Evolutionary conservation across 352 stramenopile species (phyloP).

Genomic region (Hyaloperonospora arabidopsidis): DNA sequence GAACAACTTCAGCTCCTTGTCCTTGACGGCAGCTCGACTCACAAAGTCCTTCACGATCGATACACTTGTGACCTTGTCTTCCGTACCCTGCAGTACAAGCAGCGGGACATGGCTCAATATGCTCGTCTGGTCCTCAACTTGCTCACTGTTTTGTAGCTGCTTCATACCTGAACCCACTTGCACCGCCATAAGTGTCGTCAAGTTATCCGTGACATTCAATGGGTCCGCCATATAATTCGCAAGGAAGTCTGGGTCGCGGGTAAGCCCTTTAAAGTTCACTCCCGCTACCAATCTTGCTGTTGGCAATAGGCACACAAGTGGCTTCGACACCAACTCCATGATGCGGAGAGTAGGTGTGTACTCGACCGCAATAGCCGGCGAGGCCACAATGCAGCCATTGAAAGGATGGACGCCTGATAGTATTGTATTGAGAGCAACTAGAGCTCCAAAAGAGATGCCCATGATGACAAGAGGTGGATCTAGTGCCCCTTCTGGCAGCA

Average conservation of each 20-base stretch:
- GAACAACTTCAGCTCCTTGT: conserved; percentile 61
- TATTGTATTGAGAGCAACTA: conserved; percentile 53
- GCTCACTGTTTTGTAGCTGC: conserved; percentile 22
- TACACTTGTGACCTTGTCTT: conserved; percentile 47
- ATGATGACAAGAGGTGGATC: conserved; percentile 42
- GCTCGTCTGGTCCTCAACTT: conserved; percentile 27
- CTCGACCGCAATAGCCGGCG: conserved; percentile 55
- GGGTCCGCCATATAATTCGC: conserved; percentile 48
- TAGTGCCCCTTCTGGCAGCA: conserved; percentile 19
- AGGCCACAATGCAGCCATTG: conserved; percentile 39
- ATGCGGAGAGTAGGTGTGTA: conserved; percentile 39
- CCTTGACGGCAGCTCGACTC: conserved; percentile 24
- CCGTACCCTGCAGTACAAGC: conserved; percentile 37
- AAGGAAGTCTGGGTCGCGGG: conserved; percentile 33
- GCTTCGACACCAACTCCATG: conserved; percentile 32
- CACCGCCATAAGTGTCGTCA: conserved; percentile 40
- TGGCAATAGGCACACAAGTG: conserved; percentile 38
- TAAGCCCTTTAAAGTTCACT: conserved; percentile 39
- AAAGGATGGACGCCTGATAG: conserved; percentile 42
- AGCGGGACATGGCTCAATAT: conserved; percentile 26
- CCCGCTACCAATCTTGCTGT: conserved; percentile 41
- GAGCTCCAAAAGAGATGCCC: conserved; percentile 58
- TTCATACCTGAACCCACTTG: conserved; percentile 34
- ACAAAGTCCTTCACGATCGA: conserved; percentile 42
- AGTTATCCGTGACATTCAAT: conserved; percentile 35